These are phyloP conservation scores for Calamus simplicifolius DNA, from an alignment of 176 grass and related monocot genomes.

Conservation along the genomic window DNA sequence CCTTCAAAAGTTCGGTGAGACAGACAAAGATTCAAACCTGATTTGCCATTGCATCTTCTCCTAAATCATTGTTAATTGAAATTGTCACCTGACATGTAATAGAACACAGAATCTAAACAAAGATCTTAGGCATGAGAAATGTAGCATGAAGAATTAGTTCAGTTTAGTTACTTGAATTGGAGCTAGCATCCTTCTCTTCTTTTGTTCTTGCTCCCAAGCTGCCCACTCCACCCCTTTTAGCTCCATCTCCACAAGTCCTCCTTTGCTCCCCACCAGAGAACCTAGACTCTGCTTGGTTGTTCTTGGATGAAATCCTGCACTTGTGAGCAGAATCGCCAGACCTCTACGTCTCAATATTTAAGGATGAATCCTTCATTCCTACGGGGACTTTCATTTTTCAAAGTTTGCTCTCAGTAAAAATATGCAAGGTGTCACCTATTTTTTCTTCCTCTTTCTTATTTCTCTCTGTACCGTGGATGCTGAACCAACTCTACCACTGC, in stretches of 20 bases:
- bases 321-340: neutral
- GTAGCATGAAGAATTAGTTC: neutral
- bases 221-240: neutral
- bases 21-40: too few species aligned
- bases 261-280: neutral
- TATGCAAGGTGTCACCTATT: too few species aligned
- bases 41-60: constrained; percentile 4
- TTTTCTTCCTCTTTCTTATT: too few species aligned
- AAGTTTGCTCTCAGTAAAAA: too few species aligned
- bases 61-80: constrained; percentile 1
- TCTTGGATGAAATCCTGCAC: neutral
- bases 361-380: neutral
- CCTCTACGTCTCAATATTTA: neutral
- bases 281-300: constrained; percentile 17
- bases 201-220: constrained; percentile 15
- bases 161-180: constrained; percentile 13
- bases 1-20: too few species aligned
- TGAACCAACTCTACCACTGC: too few species aligned
- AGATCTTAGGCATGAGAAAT: too few species aligned
- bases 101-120: too few species aligned
- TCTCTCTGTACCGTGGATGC: too few species aligned
- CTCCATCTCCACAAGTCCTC: too few species aligned
- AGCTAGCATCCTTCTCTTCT: constrained; percentile 1
- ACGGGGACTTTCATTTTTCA: too few species aligned
- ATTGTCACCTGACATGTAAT: constrained; percentile 6